These are phyloP conservation scores for Immersiella caudata DNA, from an alignment of 495 filamentous ascomycete genomes.

Conservation along the genomic window DNA sequence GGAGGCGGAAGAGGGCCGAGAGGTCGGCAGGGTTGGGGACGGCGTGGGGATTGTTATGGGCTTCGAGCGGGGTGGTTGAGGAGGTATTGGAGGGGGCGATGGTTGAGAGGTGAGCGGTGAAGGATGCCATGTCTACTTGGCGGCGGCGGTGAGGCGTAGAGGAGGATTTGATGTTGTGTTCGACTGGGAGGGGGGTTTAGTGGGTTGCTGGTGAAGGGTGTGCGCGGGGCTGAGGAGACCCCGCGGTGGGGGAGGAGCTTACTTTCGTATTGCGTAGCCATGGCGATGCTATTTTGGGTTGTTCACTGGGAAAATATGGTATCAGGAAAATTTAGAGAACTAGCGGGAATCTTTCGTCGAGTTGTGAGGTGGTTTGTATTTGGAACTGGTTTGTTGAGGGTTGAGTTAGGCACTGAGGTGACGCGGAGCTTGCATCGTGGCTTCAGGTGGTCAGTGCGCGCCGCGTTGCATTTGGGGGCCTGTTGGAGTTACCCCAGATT, in stretches of 20 bases:
- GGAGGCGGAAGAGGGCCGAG: constrained; percentile 59
- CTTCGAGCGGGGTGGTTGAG: constrained; percentile 39
- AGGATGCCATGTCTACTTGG: constrained; percentile 84
- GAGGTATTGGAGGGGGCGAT: constrained; percentile 43
- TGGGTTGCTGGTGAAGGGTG: background rate
- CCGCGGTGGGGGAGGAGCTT: background rate
- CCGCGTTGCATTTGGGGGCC: background rate
- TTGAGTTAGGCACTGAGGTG: constrained; percentile 23
- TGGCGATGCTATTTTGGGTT: constrained; percentile 25
- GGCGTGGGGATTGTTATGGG: constrained; percentile 60
- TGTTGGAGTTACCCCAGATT: background rate
- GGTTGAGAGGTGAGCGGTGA: constrained; percentile 75
- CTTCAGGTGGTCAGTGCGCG: constrained; percentile 2
- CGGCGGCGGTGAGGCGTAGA: constrained; percentile 51
- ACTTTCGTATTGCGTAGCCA: constrained; percentile 55
- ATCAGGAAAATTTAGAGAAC: background rate
- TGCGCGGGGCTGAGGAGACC: background rate
- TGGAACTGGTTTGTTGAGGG: background rate
- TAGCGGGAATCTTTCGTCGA: background rate
- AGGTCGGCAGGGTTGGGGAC: constrained; percentile 74
- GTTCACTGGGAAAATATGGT: too few species aligned
- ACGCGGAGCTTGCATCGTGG: constrained; percentile 30
- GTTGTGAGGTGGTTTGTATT: too few species aligned
- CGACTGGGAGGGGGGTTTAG: constrained; percentile 57
- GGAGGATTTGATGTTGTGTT: constrained; percentile 70